Conservation (phyloP, 2,329 filamentous ascomycete genomes). For the Huntiella savannae region DNA sequence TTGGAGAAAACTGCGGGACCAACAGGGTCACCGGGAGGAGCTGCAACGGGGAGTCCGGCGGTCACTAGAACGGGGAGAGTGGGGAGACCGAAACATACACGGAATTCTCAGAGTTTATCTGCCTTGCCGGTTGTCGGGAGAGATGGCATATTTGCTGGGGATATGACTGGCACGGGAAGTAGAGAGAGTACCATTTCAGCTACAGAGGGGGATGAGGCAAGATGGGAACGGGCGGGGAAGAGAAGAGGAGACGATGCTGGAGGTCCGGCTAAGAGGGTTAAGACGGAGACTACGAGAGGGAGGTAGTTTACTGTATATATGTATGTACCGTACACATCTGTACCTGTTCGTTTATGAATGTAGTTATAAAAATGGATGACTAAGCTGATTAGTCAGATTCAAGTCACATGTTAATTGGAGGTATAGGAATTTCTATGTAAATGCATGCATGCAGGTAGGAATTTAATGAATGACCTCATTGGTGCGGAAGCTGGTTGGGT, state of each 20-base stretch:
- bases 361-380: too few relatives aligned
- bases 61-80: constrained; percentile 19
- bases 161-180: constrained; percentile 25
- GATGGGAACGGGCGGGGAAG: not conserved
- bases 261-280: constrained; percentile 1
- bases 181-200: constrained; percentile 72
- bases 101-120: constrained; percentile 66
- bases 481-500: too few relatives aligned
- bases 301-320: too few relatives aligned
- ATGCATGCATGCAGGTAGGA: too few relatives aligned
- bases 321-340: too few relatives aligned
- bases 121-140: constrained; percentile 38
- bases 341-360: too few relatives aligned
- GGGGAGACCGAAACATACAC: constrained; percentile 39
- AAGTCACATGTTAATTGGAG: too few relatives aligned
- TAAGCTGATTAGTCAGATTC: too few relatives aligned
- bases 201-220: constrained; percentile 22
- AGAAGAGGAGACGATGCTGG: not conserved
- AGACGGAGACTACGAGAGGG: not conserved
- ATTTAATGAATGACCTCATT: too few relatives aligned
- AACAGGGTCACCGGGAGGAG: constrained; percentile 19
- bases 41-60: constrained; percentile 31
- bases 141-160: too few relatives aligned
- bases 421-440: too few relatives aligned
- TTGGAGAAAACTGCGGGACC: constrained; percentile 53